phyloP scores from a whole-genome alignment of 192 early-diverging fungal genomes.

The Ambispora gerdemannii region DNA sequence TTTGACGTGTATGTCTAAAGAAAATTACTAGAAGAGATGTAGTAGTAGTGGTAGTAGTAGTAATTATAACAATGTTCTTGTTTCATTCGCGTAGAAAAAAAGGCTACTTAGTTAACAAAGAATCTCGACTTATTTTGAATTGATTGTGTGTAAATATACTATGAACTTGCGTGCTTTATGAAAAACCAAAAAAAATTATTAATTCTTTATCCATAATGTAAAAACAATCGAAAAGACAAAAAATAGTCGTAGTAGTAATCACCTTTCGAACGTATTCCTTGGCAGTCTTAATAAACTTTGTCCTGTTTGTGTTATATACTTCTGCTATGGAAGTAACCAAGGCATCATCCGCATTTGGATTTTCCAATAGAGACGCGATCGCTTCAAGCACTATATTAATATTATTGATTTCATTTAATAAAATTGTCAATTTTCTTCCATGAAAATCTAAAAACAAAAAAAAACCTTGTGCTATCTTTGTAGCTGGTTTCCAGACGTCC shows the following conservation, averaged over 20 bases:
- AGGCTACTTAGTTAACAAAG: too few relatives aligned
- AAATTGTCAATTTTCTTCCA: too few relatives aligned
- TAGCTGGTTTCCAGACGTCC: slow-evolving; percentile 85
- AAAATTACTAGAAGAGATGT: too few relatives aligned
- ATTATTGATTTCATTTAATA: slow-evolving; percentile 1
- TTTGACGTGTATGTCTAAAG: too few relatives aligned
- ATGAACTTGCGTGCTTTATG: neutral
- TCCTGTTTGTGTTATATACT: slow-evolving; percentile 59
- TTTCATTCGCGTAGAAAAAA: too few relatives aligned
- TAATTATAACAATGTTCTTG: too few relatives aligned
- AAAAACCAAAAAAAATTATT: too few relatives aligned
- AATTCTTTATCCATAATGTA: too few relatives aligned
- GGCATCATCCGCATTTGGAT: slow-evolving; percentile 83
- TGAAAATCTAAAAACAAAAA: slow-evolving; percentile 17
- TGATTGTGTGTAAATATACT: too few relatives aligned
- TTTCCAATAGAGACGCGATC: slow-evolving; percentile 59
- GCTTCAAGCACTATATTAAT: slow-evolving; percentile 54
- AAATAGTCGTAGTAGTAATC: neutral
- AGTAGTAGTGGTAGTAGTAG: too few relatives aligned
- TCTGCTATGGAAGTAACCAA: slow-evolving; percentile 72
- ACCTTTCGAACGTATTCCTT: slow-evolving; percentile 74
- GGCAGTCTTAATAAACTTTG: slow-evolving; percentile 66
- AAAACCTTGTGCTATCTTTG: slow-evolving; percentile 61
- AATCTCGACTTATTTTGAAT: too few relatives aligned
- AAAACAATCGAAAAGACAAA: too few relatives aligned